phyloP scores from a whole-genome alignment of 495 filamentous ascomycete species.

The Amorphotheca resinae region DNA sequence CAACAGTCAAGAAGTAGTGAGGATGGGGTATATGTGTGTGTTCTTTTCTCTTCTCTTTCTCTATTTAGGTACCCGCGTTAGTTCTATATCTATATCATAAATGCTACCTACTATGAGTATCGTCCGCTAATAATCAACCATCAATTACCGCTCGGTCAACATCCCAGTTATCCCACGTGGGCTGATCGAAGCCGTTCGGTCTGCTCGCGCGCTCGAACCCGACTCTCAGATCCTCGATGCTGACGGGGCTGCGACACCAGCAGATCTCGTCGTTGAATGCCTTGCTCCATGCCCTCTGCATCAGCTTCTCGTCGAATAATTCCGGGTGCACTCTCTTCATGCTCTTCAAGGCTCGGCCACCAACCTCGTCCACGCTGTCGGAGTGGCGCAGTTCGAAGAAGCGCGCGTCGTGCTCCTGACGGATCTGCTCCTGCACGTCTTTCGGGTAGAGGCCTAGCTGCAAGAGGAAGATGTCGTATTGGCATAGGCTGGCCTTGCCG shows the following conservation, averaged over 20 bases:
- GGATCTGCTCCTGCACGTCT: constrained; percentile 43
- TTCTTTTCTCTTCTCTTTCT: too few relatives aligned
- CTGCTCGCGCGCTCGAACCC: constrained; percentile 40
- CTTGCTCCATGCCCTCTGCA: constrained; percentile 34
- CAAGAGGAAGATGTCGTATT: constrained; percentile 60
- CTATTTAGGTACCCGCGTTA: too few relatives aligned
- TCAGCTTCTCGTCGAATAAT: constrained; percentile 33
- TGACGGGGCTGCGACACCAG: constrained; percentile 40
- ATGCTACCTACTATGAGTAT: too few relatives aligned
- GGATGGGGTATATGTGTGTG: too few relatives aligned
- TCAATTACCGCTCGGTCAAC: constrained; percentile 15
- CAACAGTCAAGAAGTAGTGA: too few relatives aligned
- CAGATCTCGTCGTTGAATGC: constrained; percentile 35
- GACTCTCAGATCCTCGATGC: constrained; percentile 36
- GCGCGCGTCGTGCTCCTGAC: constrained; percentile 37
- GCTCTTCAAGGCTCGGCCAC: constrained; percentile 47
- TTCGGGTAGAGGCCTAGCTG: constrained; percentile 46
- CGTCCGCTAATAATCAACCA: too few relatives aligned
- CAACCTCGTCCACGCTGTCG: constrained; percentile 63
- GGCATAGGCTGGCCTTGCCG: constrained; percentile 48
- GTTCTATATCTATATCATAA: too few relatives aligned
- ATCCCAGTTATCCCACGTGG: constrained; percentile 33
- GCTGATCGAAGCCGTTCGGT: constrained; percentile 44
- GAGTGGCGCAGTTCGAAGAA: constrained; percentile 56
- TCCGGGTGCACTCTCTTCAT: constrained; percentile 42